Evolutionary conservation across 352 stramenopile species (phyloP).

Genomic region (Globisporangium nunn): DNA sequence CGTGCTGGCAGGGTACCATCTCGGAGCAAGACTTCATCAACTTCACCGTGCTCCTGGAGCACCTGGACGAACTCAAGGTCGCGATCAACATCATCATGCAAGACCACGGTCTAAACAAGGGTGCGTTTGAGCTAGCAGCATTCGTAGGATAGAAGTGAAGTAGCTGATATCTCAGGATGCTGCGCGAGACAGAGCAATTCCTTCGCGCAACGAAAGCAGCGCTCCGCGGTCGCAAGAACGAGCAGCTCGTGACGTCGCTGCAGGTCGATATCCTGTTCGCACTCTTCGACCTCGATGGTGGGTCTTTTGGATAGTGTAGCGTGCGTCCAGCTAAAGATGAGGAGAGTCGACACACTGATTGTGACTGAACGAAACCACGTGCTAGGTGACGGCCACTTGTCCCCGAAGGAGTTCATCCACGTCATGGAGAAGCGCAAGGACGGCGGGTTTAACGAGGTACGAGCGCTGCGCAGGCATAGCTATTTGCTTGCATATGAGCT

Average conservation of each 20-base stretch:
- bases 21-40: conserved; percentile 81
- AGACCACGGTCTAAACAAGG: conserved; percentile 79
- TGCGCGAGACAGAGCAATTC: conserved; percentile 59
- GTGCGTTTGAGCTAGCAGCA: conserved; percentile 5
- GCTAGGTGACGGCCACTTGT: conserved; percentile 67
- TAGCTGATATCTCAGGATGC: not conserved
- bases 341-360: too few species aligned
- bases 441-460: conserved; percentile 74
- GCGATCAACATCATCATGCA: conserved; percentile 81
- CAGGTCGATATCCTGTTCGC: conserved; percentile 84
- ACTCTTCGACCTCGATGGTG: conserved; percentile 77
- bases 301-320: not conserved
- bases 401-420: conserved; percentile 76
- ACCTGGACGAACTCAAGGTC: conserved; percentile 80
- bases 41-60: conserved; percentile 76
- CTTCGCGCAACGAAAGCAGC: conserved; percentile 60
- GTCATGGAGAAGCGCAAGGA: conserved; percentile 86
- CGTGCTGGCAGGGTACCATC: conserved; percentile 37
- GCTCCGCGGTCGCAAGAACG: conserved; percentile 45
- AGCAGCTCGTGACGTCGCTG: conserved; percentile 57
- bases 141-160: too few species aligned
- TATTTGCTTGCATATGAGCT: not conserved
- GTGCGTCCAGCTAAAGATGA: too few species aligned
- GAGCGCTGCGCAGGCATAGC: not conserved
- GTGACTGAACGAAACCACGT: not conserved